Evolutionary conservation across 2,329 filamentous ascomycete species (phyloP).

Genomic region (Fusarium nanum): DNA sequence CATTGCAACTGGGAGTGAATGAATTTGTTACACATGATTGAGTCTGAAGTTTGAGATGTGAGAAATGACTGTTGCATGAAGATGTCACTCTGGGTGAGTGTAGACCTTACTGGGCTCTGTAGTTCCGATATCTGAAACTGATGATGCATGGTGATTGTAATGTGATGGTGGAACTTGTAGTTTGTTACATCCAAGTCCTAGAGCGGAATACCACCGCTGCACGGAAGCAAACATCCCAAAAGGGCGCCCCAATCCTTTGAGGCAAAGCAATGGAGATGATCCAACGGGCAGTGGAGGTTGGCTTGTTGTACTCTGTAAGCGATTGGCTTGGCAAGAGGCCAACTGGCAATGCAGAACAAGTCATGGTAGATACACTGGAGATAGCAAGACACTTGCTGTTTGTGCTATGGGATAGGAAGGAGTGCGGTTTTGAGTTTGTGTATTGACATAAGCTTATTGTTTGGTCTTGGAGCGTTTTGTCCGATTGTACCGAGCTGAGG

Average conservation of each 20-base stretch:
- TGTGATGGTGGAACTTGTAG: too few species aligned
- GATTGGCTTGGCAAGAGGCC: background rate
- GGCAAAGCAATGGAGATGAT: slow-evolving; percentile 4
- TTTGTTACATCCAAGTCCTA: too few species aligned
- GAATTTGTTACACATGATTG: slow-evolving; percentile 1
- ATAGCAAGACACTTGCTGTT: background rate
- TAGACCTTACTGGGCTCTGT: too few species aligned
- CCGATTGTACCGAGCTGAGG: slow-evolving; percentile 28
- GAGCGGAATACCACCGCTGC: too few species aligned
- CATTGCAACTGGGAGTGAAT: slow-evolving; percentile 29
- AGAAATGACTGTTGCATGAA: background rate
- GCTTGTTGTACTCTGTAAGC: background rate
- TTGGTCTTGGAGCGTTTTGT: background rate
- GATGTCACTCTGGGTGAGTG: too few species aligned
- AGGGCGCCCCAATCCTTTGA: background rate
- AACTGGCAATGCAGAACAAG: background rate
- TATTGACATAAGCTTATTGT: slow-evolving; percentile 7
- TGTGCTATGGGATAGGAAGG: too few species aligned
- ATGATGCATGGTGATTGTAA: background rate
- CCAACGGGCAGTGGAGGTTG: background rate
- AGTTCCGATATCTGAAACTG: background rate
- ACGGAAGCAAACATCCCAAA: background rate
- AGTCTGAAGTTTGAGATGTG: background rate
- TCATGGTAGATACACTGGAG: background rate
- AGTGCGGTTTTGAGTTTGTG: background rate